phyloP scores from a whole-genome alignment of 371 early-diverging fungal genomes.

The Mortierella sp. region DNA sequence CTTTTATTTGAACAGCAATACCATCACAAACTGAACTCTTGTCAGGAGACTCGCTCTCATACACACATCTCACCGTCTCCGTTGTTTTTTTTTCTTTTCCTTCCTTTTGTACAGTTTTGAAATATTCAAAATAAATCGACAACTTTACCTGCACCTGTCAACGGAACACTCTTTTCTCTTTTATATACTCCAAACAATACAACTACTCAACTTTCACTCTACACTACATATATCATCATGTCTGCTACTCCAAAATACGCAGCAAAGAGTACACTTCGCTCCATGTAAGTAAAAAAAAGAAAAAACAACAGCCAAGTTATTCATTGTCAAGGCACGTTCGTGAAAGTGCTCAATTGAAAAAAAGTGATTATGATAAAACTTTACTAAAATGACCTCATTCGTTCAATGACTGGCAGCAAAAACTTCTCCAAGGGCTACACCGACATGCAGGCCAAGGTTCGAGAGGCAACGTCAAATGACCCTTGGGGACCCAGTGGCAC shows the following conservation, averaged over 20 bases:
- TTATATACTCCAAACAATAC: no score
- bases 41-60: no score
- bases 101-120: no score
- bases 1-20: background rate
- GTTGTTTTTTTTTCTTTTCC: background rate
- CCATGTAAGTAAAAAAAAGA: slow-evolving; percentile 29
- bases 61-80: background rate
- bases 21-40: background rate
- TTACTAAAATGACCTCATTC: background rate
- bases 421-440: slow-evolving; percentile 96
- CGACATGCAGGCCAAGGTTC: slow-evolving; percentile 95
- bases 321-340: background rate
- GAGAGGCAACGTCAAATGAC: slow-evolving; percentile 96
- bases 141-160: no score
- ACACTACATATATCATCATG: slow-evolving; percentile 22
- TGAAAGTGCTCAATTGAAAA: background rate
- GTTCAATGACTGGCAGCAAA: slow-evolving; percentile 77
- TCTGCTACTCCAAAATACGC: slow-evolving; percentile 55
- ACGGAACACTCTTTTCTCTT: background rate
- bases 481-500: slow-evolving; percentile 88
- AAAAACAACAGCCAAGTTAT: background rate
- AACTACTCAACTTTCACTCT: background rate
- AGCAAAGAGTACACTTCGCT: slow-evolving; percentile 52
- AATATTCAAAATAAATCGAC: no score
- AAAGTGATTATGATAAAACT: no score